Base-by-base conservation (phyloP, 306 rosid genomes). In the Comarum palustre region DNA sequence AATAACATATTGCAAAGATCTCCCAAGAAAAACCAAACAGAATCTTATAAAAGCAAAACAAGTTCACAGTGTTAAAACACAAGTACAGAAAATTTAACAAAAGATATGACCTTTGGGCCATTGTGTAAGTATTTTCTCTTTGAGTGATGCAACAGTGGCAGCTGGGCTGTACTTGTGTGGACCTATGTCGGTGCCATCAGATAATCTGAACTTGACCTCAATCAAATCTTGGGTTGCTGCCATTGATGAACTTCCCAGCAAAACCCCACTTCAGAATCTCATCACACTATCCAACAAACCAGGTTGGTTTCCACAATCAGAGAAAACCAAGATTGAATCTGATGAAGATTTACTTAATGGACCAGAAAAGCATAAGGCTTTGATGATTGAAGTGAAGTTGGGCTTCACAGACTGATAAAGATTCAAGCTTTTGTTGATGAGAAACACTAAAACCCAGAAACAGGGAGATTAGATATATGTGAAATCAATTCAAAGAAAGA, bases 171-270 rank as follows among this genome's bases (percentile, higher is more conserved):
- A 79, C 73, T 72, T 83, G 67, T 45, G 77, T 17, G 86, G 86
- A 36, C 86, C 86, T 19, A 83, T 79, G 42, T 83, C 86, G 27
- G 79, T 72, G 60, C 86, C 86, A 79, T 83, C 86, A 8, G 73
- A 58, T 50, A 83, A 83, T 78, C 86, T 83, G 69, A 83, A 79
- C 72, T 75, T 83, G 61, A 83, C 70, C 50, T 83, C 83, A 60
- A 83, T 73, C 68, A 79, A 79, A 79, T 83, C 84, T 75, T 79
- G 83, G 29, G 46, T 58, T 32, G 80, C 86, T 51, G 59, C 59
- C 86, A 83, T 83, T 54, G 73, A 60, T 58, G 76, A 63, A 73
- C 20, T 57, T 24, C 61, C 39, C 61, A 41, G 70, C 45, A 48
- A 59, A 11, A 72, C 6, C 70, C 73, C 77, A 57, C 76, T 72